Evolutionary conservation across 2,329 filamentous ascomycete genomes (phyloP), one percentile per base, ranked within the genome.

Genomic region (Tolypocladium capitatum): DNA sequence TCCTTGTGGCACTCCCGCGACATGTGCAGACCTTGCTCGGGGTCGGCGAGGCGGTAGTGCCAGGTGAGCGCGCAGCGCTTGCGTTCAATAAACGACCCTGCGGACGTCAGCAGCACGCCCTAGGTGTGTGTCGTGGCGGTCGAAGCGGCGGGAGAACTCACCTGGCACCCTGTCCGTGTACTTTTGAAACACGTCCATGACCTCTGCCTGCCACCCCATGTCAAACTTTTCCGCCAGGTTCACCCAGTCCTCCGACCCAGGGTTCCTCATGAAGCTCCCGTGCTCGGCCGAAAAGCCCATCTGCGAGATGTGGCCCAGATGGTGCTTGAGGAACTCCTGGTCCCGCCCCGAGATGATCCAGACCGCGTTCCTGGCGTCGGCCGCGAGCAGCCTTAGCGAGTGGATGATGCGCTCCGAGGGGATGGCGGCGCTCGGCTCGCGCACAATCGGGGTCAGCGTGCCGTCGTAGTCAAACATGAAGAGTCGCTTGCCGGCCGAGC

Each of bases 391-490:
- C 63, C 84, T 87, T 50, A 98, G 73, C 1, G 84, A 90, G 30
- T 82, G 78, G 44, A 94, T 82, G 21, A 96, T 79, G 21, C 83
- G 80, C 56, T 89, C 83, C 1, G 90, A 91, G 0, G 92, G 92
- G 35, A 96, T 82, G 3, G 92, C 92, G 5, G 88, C 83, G 55
- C 84, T 83, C 2, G 92, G 92, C 59, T 97, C 89, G 56, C 85
- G 84, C 48, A 97, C 92, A 57, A 98, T 97, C 0, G 90, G 87
- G 4, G 92, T 97, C 47, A 98, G 76, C 0, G 92, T 98, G 43
- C 92, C 92, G 63, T 98, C 92, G 60, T 98, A 98, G 68, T 98
- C 92, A 62, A 97, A 96, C 86, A 98, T 91, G 71, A 97, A 95
- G 3, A 98, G 73, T 11, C 92, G 81, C 66, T 86, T 87, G 52